Conservation (phyloP, 352 stramenopile genomes). For the Globisporangium yorkense region DNA sequence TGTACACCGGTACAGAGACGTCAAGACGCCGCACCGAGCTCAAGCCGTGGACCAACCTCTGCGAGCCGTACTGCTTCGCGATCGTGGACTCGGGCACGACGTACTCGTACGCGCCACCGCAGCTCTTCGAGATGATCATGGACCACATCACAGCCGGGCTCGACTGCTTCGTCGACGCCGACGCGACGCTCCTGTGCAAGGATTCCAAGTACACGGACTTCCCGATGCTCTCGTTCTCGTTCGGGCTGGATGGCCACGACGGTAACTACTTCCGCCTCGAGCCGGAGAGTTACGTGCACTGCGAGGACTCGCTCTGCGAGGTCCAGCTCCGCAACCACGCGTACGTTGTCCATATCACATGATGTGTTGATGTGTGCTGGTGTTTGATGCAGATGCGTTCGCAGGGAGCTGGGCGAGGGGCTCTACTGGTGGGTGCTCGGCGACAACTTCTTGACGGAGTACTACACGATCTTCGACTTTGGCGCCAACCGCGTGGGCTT, state of each 20-base stretch:
- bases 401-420: constrained; percentile 30
- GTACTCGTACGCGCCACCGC: constrained; percentile 33
- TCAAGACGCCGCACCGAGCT: background rate
- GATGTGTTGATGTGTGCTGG: background rate
- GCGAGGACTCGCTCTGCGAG: constrained; percentile 22
- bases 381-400: background rate
- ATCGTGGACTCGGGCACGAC: constrained; percentile 58
- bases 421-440: constrained; percentile 59
- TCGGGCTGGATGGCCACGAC: constrained; percentile 8
- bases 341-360: constrained; percentile 9
- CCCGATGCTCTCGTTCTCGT: constrained; percentile 44
- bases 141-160: constrained; percentile 22
- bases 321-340: constrained; percentile 40
- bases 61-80: constrained; percentile 34
- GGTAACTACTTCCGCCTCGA: constrained; percentile 37
- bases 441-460: constrained; percentile 48
- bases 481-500: constrained; percentile 37
- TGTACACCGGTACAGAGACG: background rate
- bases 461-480: constrained; percentile 65
- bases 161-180: constrained; percentile 19
- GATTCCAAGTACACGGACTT: constrained; percentile 24
- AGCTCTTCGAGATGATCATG: constrained; percentile 38
- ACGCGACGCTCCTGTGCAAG: constrained; percentile 18
- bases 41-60: constrained; percentile 18
- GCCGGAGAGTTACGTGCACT: constrained; percentile 37